Evolutionary conservation across 2,329 filamentous ascomycete species (phyloP).

Genomic region (Aspergillus cejpii): DNA sequence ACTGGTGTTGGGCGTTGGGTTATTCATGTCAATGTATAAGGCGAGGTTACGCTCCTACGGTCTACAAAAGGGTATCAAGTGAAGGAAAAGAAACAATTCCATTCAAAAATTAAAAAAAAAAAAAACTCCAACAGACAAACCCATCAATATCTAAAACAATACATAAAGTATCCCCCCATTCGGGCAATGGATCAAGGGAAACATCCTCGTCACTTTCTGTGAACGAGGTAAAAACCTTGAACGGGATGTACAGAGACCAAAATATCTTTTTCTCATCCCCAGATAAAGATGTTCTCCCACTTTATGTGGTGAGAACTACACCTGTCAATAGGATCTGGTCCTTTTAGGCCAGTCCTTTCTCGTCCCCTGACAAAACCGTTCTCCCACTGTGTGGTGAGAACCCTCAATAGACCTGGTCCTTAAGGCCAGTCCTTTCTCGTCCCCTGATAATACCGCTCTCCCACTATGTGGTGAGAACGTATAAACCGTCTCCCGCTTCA

Average conservation of each 20-base stretch:
- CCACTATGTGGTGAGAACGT: no score
- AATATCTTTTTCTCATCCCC: background rate
- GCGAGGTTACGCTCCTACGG: background rate
- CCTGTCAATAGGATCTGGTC: background rate
- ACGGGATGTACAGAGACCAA: constrained; percentile 6
- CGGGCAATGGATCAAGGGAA: constrained; percentile 19
- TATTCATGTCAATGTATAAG: no score
- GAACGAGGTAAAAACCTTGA: constrained; percentile 20
- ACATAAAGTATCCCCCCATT: constrained; percentile 17
- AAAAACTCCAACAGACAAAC: background rate
- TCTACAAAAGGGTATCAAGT: background rate
- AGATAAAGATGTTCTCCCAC: background rate
- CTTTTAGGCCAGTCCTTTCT: background rate
- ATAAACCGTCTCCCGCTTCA: background rate
- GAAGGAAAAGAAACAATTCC: background rate
- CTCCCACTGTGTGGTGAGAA: background rate
- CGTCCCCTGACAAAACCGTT: background rate
- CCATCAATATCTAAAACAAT: background rate
- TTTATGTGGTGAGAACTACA: background rate
- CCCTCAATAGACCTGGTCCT: background rate
- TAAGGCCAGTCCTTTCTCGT: background rate
- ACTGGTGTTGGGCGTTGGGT: background rate
- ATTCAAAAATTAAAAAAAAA: background rate
- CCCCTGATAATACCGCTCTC: no score
- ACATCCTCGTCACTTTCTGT: constrained; percentile 10